Percentiles rank a stretch among this genome's conserved stretches.
Conservation (phyloP, 2,329 filamentous ascomycete genomes). For the Alternaria angustiovoidea region DNA sequence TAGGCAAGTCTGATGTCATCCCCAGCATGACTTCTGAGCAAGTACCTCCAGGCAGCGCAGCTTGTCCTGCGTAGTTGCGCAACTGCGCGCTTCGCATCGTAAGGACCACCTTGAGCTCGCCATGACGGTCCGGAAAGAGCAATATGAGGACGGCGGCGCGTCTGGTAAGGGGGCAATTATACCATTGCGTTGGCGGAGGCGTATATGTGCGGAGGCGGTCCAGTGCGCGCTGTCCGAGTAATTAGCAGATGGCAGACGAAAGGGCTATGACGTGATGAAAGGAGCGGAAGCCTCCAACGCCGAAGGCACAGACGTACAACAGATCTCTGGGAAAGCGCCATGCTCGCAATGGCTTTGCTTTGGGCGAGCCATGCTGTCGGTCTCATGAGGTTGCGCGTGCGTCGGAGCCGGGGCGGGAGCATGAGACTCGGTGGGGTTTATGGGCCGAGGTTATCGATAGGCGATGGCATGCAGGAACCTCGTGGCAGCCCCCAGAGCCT, state of each 20-base stretch:
- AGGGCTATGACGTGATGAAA: neutral
- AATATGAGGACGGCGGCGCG: slow-evolving; percentile 88
- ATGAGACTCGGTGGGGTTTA: slow-evolving; percentile 31
- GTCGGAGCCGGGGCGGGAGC: neutral
- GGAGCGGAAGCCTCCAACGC: neutral
- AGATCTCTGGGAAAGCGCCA: slow-evolving; percentile 45
- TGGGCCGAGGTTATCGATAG: slow-evolving; percentile 35
- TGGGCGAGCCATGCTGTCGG: slow-evolving; percentile 42
- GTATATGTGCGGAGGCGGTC: slow-evolving; percentile 64
- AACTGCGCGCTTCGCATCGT: slow-evolving; percentile 68
- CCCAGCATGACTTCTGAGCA: slow-evolving; percentile 20
- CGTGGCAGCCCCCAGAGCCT: slow-evolving; percentile 7
- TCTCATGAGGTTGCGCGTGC: slow-evolving; percentile 27
- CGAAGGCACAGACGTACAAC: slow-evolving; percentile 26
- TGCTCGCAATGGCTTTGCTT: slow-evolving; percentile 36
- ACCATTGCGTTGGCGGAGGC: slow-evolving; percentile 66
- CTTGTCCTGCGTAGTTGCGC: slow-evolving; percentile 74
- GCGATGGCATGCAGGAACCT: slow-evolving; percentile 9
- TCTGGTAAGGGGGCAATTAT: slow-evolving; percentile 65
- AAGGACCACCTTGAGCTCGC: slow-evolving; percentile 74
- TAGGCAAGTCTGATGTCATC: neutral
- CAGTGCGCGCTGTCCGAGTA: slow-evolving; percentile 56
- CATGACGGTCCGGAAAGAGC: slow-evolving; percentile 82
- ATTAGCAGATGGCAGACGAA: slow-evolving; percentile 17
- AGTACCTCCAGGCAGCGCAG: slow-evolving; percentile 81